Evolutionary conservation across 495 filamentous ascomycete species (phyloP).

Genomic region (Trichoderma gamsii): DNA sequence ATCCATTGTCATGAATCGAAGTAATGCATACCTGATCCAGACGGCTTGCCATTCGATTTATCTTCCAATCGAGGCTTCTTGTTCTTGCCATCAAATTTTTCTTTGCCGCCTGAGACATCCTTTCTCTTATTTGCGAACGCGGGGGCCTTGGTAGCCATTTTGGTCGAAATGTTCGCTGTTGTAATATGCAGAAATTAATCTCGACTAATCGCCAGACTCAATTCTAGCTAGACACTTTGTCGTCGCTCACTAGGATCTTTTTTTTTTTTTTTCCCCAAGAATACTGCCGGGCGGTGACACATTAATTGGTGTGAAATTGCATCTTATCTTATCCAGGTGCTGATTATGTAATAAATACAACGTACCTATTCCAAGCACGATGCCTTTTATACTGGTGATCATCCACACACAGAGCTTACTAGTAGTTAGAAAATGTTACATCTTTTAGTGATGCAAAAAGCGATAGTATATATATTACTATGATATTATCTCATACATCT

Average conservation of each 20-base stretch:
- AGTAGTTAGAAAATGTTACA: too few relatives aligned
- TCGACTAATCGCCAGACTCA: background rate
- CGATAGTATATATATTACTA: background rate
- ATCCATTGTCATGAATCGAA: background rate
- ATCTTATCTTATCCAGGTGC: background rate
- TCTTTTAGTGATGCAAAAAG: too few relatives aligned
- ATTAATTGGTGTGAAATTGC: background rate
- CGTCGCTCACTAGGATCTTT: background rate
- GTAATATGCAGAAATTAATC: background rate
- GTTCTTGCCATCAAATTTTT: conserved; percentile 22
- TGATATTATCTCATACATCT: background rate
- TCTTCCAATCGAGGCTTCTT: conserved; percentile 41
- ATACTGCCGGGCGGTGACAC: conserved; percentile 8
- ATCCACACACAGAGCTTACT: too few relatives aligned
- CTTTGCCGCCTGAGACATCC: conserved; percentile 31
- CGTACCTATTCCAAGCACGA: background rate
- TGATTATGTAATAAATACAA: background rate
- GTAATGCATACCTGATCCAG: conserved; percentile 27
- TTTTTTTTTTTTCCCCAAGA: background rate
- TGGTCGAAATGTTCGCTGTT: background rate
- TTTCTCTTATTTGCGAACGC: conserved; percentile 36
- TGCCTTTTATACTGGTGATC: too few relatives aligned
- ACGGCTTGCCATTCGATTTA: conserved; percentile 26
- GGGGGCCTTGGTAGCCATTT: conserved; percentile 29
- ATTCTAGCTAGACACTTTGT: background rate